These are phyloP conservation scores for Colletotrichum chrysophilum DNA, from an alignment of 2,329 filamentous ascomycete species.

Conservation along the genomic window DNA sequence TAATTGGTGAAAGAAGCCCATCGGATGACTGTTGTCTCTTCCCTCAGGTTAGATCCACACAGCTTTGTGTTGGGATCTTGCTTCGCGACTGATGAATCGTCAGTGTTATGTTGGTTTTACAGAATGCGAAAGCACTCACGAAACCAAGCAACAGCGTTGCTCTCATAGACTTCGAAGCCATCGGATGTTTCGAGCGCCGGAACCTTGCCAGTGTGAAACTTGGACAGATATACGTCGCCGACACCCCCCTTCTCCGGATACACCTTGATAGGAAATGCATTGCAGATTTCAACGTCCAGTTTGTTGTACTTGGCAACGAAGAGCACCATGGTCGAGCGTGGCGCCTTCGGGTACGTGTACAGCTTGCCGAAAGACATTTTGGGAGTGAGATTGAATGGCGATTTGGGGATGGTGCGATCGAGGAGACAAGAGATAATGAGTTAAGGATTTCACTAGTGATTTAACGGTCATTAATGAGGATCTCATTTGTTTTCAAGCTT, in stretches of 20 bases:
- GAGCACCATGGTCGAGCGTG: background rate
- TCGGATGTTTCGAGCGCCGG: background rate
- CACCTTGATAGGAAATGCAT: background rate
- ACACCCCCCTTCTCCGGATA: background rate
- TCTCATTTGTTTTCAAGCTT: background rate
- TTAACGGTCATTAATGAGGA: background rate
- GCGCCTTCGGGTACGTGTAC: background rate
- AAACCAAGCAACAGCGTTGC: background rate
- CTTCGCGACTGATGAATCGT: background rate
- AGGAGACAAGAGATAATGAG: background rate
- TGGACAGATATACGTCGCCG: background rate
- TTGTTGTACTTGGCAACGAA: background rate
- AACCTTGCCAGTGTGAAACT: background rate
- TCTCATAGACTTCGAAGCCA: background rate
- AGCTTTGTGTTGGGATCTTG: background rate
- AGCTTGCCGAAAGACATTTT: constrained; percentile 1
- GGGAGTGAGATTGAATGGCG: background rate
- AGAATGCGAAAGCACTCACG: background rate
- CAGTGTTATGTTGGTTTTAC: background rate
- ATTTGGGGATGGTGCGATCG: background rate
- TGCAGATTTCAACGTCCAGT: background rate
- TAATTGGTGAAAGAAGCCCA: background rate
- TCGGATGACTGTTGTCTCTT: background rate
- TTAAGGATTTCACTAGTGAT: background rate
- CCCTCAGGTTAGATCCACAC: background rate